Percentiles rank a stretch among this genome's conserved stretches.
Conservation (phyloP, 2,329 filamentous ascomycete genomes). For the Polychaeton citri region DNA sequence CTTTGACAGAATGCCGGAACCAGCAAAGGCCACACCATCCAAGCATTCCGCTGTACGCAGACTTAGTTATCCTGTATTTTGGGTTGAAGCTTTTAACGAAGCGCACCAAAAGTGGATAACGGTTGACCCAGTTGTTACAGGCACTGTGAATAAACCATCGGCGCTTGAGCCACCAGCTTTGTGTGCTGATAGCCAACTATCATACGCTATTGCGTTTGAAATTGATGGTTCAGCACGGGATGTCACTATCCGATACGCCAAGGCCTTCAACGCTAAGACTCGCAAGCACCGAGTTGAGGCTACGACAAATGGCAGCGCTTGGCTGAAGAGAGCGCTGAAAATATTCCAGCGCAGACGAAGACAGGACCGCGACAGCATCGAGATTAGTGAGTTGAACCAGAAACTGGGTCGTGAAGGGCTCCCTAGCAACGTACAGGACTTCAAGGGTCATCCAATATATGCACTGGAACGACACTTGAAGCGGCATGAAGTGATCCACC, state of each 20-base stretch:
- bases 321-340: slow-evolving; percentile 41
- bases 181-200: slow-evolving; percentile 62
- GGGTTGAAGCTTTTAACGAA: slow-evolving; percentile 83
- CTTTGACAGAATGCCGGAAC: slow-evolving; percentile 6
- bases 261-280: slow-evolving; percentile 83
- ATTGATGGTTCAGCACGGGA: slow-evolving; percentile 66
- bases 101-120: slow-evolving; percentile 86
- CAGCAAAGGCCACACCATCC: slow-evolving; percentile 4
- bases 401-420: slow-evolving; percentile 58
- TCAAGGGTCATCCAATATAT: slow-evolving; percentile 30
- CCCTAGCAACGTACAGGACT: slow-evolving; percentile 25
- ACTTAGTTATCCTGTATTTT: slow-evolving; percentile 73
- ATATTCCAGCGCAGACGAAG: slow-evolving; percentile 24
- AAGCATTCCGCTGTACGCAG: slow-evolving; percentile 43
- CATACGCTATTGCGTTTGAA: slow-evolving; percentile 77
- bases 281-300: slow-evolving; percentile 65
- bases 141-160: slow-evolving; percentile 60
- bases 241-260: slow-evolving; percentile 76
- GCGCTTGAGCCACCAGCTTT: slow-evolving; percentile 71
- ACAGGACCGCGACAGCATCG: slow-evolving; percentile 64
- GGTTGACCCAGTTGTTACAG: slow-evolving; percentile 72
- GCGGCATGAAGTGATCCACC: slow-evolving; percentile 68
- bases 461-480: slow-evolving; percentile 76
- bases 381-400: slow-evolving; percentile 61
- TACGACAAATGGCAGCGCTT: slow-evolving; percentile 40